Evolutionary conservation across 768 basidiomycete genomes (phyloP).

Genomic region (Rossbeevera mucosa): DNA sequence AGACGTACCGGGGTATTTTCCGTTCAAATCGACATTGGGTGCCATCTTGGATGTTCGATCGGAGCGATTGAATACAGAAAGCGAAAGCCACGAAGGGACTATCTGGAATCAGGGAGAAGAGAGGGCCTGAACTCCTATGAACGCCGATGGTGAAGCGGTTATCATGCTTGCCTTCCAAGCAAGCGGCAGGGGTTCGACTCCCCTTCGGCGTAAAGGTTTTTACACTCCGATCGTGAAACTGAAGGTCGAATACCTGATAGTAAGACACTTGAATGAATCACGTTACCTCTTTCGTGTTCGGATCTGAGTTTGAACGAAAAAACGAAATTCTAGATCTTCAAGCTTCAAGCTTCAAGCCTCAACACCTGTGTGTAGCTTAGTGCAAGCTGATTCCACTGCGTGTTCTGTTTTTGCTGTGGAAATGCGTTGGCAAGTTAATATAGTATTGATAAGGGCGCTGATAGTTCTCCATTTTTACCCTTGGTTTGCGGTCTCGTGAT

Average conservation of each 20-base stretch:
- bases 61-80: neutral
- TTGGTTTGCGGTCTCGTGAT: neutral
- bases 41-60: constrained; percentile 3
- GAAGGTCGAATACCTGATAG: no score
- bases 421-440: neutral
- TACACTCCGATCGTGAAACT: no score
- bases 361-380: neutral
- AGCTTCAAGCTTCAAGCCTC: no score
- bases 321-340: neutral
- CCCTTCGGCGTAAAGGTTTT: constrained; percentile 59
- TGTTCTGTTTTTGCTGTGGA: neutral
- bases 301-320: no score
- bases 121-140: no score
- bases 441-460: neutral
- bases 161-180: constrained; percentile 90
- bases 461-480: neutral
- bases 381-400: neutral
- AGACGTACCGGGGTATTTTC: constrained; percentile 23
- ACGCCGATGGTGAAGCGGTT: constrained; percentile 83
- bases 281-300: no score
- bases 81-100: neutral
- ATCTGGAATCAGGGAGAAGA: neutral
- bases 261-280: no score
- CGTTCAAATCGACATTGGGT: constrained; percentile 1
- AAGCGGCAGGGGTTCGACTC: constrained; percentile 77